A percentile compares a stretch with the other conserved stretches of the same genome.
Evolutionary conservation across 2,329 filamentous ascomycete genomes (phyloP).

Genomic region (Fonsecaea pedrosoi): DNA sequence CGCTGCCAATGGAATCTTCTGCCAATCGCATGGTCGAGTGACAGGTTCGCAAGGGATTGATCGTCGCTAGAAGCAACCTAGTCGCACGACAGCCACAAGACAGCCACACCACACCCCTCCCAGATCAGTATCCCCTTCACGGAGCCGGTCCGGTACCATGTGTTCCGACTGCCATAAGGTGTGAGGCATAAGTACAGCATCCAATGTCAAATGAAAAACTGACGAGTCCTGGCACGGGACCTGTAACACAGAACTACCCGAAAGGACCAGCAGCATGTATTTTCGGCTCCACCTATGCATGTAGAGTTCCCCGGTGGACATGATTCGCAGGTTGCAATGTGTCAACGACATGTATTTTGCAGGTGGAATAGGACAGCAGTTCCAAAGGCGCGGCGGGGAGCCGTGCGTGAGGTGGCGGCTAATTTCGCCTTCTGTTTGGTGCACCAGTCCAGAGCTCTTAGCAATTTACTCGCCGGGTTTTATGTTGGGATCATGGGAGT

Average conservation of each 20-base stretch:
- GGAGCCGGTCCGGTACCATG: background rate
- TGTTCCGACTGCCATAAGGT: background rate
- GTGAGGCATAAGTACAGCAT: background rate
- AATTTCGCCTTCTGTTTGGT: slow-evolving; percentile 1
- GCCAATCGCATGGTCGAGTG: slow-evolving; percentile 9
- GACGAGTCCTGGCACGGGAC: background rate
- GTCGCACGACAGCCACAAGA: slow-evolving; percentile 6
- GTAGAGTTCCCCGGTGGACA: slow-evolving; percentile 3
- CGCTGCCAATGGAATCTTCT: background rate
- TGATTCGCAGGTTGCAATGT: background rate
- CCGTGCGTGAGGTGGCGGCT: background rate
- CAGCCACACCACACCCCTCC: background rate
- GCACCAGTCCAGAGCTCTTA: background rate
- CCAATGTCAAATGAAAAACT: background rate
- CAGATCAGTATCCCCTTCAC: background rate
- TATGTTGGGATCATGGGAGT: background rate
- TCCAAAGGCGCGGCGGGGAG: background rate
- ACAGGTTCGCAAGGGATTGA: background rate
- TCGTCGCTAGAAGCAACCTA: background rate
- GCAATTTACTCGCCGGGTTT: background rate
- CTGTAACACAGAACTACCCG: slow-evolving; percentile 2
- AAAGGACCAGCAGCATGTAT: background rate
- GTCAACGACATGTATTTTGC: slow-evolving; percentile 1
- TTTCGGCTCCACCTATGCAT: background rate
- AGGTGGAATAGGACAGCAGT: background rate